Base-by-base conservation (phyloP, 768 basidiomycete genomes). In the Botryobasidium botryosum region DNA sequence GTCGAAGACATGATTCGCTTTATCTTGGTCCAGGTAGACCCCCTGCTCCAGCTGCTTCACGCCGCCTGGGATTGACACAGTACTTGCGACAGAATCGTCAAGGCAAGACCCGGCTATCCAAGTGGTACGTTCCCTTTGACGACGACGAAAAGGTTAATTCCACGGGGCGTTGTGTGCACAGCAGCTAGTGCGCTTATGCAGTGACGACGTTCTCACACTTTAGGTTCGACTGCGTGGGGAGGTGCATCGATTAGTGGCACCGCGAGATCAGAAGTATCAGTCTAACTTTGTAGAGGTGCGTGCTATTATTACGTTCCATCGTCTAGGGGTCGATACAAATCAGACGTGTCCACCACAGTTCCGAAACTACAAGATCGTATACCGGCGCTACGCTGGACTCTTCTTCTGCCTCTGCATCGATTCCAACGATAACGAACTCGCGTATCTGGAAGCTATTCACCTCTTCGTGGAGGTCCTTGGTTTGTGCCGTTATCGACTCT, bases 81-180 rank as follows among this genome's bases (percentile, higher is more conserved):
- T 18, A 29, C 39, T 17, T 36, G 51, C 12, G 35, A 3, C 53
- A 97, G 90, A 97, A 97, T 59, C 77, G 92, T 32, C 94, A 99
- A 66, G 94, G 94, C 15, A 99, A 99, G 67, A 97, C 92, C 3
- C 71, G 94, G 45, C 62, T 97, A 40, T 90, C 87, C 7, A 97
- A 97, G 63, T 99, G 92, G 92, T 97, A 97, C 66, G 86, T 86
- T 23, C 94, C 94, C 1, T 97, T 90, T 53, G 91, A 96, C 54
- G 94, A 99, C 57, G 94, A 99, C 54, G 94, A 97, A 69, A 99
- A 97, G 78, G 87, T 86, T 40, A 38, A 18, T 42, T 40, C 31
- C 40, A 32, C 41, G 5, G 18, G 7, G 26, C 26, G 33, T 27
- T 27, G n/a, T n/a, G n/a, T n/a, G n/a, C n/a, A n/a, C n/a, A n/a